A percentile compares a stretch with the other conserved stretches of the same genome.
phyloP scores from a whole-genome alignment of 768 basidiomycete species.

The Leccinum fibrillosum region DNA sequence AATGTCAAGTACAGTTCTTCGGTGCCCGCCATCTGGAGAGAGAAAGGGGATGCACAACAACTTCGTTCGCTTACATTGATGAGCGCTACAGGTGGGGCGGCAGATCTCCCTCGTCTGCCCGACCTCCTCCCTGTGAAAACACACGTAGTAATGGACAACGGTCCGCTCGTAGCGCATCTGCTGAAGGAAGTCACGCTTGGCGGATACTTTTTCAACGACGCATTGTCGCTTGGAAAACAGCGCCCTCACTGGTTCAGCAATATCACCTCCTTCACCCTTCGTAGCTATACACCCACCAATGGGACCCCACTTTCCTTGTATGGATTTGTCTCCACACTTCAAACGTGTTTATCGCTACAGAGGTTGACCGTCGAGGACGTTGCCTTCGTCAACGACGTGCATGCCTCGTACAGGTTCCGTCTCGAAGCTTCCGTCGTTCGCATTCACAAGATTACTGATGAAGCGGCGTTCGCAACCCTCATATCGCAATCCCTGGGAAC shows the following conservation, averaged over 20 bases:
- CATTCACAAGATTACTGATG: background rate
- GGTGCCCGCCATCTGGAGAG: constrained; percentile 5
- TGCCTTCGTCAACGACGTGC: constrained; percentile 5
- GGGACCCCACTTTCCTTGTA: constrained; percentile 1
- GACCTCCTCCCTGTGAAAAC: background rate
- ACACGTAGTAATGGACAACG: background rate
- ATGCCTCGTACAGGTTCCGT: constrained; percentile 1
- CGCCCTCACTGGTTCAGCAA: constrained; percentile 1
- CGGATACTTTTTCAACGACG: background rate
- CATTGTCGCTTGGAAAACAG: background rate
- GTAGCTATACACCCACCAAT: background rate
- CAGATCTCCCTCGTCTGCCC: background rate
- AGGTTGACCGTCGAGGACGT: constrained; percentile 5
- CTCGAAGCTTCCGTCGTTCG: constrained; percentile 2
- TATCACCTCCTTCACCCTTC: constrained; percentile 2
- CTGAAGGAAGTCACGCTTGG: background rate
- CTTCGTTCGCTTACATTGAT: background rate
- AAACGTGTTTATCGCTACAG: background rate
- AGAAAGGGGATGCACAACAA: background rate
- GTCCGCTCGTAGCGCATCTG: background rate
- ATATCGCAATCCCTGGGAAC: constrained; percentile 1
- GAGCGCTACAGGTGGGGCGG: background rate
- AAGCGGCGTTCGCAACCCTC: background rate
- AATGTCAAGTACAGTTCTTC: background rate
- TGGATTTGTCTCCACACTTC: background rate